A percentile compares a stretch with the other conserved stretches of the same genome.
phyloP scores from a whole-genome alignment of 1,284 basidiomycete species.

The Salmacisia buchloeana region DNA sequence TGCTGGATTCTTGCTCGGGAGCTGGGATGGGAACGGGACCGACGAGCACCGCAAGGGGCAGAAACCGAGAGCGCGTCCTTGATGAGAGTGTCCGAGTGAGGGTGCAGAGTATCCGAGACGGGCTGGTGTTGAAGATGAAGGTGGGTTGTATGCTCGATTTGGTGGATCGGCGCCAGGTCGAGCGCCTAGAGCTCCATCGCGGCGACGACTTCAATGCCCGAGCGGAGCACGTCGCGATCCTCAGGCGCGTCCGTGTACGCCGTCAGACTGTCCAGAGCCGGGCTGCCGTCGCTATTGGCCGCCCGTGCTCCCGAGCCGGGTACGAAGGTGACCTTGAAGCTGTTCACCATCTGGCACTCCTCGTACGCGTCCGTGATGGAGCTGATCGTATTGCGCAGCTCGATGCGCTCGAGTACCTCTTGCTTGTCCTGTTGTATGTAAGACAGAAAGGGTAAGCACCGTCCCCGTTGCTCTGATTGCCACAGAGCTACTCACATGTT shows the following conservation, averaged over 20 bases:
- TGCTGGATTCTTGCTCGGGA: too few species aligned
- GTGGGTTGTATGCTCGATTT: too few species aligned
- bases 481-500: background rate
- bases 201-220: background rate
- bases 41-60: too few species aligned
- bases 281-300: too few species aligned
- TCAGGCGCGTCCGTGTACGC: conserved; percentile 5
- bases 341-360: conserved; percentile 6
- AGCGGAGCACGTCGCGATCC: background rate
- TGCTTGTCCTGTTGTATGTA: background rate
- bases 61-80: too few species aligned
- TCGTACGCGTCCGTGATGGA: conserved; percentile 8
- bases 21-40: too few species aligned
- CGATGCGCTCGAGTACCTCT: background rate
- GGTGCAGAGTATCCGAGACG: too few species aligned
- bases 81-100: too few species aligned
- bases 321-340: conserved; percentile 9
- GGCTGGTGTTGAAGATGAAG: too few species aligned
- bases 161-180: too few species aligned
- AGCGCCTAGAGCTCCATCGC: conserved; percentile 4
- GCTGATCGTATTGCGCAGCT: background rate
- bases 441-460: background rate
- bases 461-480: too few species aligned
- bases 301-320: too few species aligned
- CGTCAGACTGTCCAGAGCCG: background rate